Evolutionary conservation across 2,329 filamentous ascomycete species (phyloP).

Genomic region (Neobulgaria alba): DNA sequence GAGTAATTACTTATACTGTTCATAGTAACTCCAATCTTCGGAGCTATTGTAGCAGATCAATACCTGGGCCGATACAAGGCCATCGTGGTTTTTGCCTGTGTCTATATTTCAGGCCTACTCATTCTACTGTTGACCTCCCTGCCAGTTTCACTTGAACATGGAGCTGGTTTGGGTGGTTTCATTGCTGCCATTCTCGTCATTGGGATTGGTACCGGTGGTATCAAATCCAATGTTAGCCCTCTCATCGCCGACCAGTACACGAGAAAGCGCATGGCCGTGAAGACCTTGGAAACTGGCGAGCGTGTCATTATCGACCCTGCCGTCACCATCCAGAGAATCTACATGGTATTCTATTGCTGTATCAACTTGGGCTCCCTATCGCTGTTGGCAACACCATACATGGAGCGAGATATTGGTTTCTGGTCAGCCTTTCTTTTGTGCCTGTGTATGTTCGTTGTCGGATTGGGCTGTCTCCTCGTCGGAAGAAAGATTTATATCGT

Average conservation of each 20-base stretch:
- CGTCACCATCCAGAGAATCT: conserved; percentile 42
- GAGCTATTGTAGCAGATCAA: conserved; percentile 42
- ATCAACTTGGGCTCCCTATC: conserved; percentile 55
- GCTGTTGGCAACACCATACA: conserved; percentile 35
- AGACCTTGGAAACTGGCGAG: conserved; percentile 43
- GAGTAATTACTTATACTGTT: not conserved
- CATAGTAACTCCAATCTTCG: conserved; percentile 30
- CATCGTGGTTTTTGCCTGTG: conserved; percentile 41
- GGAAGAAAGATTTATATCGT: conserved; percentile 49
- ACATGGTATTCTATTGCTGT: conserved; percentile 51
- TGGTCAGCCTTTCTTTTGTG: conserved; percentile 36
- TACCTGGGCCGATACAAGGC: conserved; percentile 54
- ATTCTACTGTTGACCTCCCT: conserved; percentile 45
- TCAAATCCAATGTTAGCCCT: conserved; percentile 61
- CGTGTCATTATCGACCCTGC: conserved; percentile 53
- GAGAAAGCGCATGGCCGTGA: conserved; percentile 35
- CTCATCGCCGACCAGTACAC: conserved; percentile 51
- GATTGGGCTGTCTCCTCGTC: conserved; percentile 39
- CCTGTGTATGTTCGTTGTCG: conserved; percentile 47
- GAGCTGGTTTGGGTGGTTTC: conserved; percentile 41
- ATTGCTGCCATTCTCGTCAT: conserved; percentile 41
- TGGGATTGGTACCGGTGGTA: conserved; percentile 38
- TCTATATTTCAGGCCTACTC: conserved; percentile 43
- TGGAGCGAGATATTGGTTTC: conserved; percentile 39
- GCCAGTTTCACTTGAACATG: conserved; percentile 36